phyloP scores from a whole-genome alignment of 2,329 filamentous ascomycete species.

The Penicillium digitatum region DNA sequence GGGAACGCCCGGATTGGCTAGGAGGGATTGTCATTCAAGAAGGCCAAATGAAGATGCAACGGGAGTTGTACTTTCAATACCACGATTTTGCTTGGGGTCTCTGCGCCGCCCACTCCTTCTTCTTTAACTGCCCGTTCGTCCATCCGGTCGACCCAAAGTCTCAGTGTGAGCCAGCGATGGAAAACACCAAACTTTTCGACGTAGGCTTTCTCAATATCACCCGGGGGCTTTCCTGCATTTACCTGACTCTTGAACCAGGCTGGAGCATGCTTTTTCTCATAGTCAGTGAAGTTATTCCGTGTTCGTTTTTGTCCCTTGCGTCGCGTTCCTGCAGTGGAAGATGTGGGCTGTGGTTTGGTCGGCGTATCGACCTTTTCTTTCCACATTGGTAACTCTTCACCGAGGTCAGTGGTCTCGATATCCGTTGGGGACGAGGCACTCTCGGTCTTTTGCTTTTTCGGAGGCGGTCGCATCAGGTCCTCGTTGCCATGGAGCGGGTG shows the following conservation, averaged over 20 bases:
- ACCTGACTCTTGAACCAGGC: background rate
- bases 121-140: background rate
- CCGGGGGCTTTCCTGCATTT: background rate
- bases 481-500: background rate
- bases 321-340: background rate
- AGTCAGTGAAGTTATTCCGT: conserved; percentile 5
- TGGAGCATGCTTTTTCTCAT: conserved; percentile 1
- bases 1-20: background rate
- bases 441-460: background rate
- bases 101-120: background rate
- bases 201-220: background rate
- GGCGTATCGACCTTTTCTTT: background rate
- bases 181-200: background rate
- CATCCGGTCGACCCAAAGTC: background rate
- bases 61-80: conserved; percentile 1
- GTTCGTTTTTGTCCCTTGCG: background rate
- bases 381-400: background rate
- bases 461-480: background rate
- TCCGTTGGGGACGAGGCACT: background rate
- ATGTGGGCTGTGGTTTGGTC: background rate
- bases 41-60: background rate
- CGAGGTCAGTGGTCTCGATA: no score
- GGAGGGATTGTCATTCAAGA: background rate
- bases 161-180: background rate
- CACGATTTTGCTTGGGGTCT: background rate